Percentiles rank a stretch among this genome's conserved stretches.
These are phyloP conservation scores for Daldinia bambusicola DNA, from an alignment of 495 filamentous ascomycete species.

Conservation along the genomic window DNA sequence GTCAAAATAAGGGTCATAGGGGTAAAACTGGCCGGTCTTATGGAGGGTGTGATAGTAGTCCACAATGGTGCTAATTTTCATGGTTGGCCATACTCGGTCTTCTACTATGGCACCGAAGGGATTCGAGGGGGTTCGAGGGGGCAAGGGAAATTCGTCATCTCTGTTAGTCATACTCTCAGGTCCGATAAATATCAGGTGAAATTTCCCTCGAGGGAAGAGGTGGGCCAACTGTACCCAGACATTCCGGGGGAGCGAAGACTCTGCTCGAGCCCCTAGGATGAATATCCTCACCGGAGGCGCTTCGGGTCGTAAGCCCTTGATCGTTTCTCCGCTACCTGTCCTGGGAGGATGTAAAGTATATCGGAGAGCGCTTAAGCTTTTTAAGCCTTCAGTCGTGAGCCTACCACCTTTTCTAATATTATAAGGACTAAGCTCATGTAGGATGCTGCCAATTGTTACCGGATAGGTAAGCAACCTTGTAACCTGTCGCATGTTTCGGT, in stretches of 20 bases:
- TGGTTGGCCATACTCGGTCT: slow-evolving; percentile 79
- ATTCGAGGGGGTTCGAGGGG: slow-evolving; percentile 81
- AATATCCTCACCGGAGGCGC: slow-evolving; percentile 92
- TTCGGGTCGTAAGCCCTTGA: slow-evolving; percentile 81
- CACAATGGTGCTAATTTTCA: slow-evolving; percentile 97
- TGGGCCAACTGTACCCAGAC: slow-evolving; percentile 92
- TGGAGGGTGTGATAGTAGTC: slow-evolving; percentile 99
- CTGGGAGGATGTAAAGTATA: slow-evolving; percentile 91
- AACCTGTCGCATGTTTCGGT: slow-evolving; percentile 86
- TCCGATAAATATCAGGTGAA: slow-evolving; percentile 93
- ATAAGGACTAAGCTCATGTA: slow-evolving; percentile 95
- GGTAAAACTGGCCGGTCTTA: slow-evolving; percentile 84
- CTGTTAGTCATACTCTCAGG: slow-evolving; percentile 94
- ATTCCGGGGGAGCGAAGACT: slow-evolving; percentile 92
- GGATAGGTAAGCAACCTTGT: slow-evolving; percentile 95
- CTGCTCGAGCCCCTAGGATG: slow-evolving; percentile 92
- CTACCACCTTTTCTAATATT: slow-evolving; percentile 74
- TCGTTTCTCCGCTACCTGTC: slow-evolving; percentile 74
- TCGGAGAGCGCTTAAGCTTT: slow-evolving; percentile 90
- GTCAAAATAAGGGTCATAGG: slow-evolving; percentile 98
- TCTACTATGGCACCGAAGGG: slow-evolving; percentile 94
- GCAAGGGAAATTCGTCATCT: slow-evolving; percentile 88
- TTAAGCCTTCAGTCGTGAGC: slow-evolving; percentile 86
- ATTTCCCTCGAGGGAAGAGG: slow-evolving; percentile 82
- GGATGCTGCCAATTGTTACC: slow-evolving; percentile 85